A percentile compares a stretch with the other conserved stretches of the same genome.
These are phyloP conservation scores for Dryadomyces quercivorus DNA, from an alignment of 2,329 filamentous ascomycete genomes.

Conservation along the genomic window DNA sequence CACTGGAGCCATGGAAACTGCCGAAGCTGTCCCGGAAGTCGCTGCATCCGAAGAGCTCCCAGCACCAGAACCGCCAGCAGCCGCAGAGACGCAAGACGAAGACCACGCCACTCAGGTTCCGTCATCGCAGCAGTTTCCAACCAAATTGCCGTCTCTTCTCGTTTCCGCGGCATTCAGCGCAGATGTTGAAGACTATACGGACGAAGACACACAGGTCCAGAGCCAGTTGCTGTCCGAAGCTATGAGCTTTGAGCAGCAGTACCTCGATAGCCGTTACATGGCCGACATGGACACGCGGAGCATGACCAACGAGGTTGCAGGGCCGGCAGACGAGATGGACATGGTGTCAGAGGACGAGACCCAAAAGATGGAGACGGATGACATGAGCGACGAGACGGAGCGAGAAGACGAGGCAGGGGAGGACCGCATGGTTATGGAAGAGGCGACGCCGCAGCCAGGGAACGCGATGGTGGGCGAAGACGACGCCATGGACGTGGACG, in stretches of 20 bases:
- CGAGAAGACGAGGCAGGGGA: not conserved
- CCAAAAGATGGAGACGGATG: not conserved
- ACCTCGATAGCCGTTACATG: not conserved
- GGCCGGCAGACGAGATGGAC: not conserved
- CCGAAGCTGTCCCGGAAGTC: not conserved
- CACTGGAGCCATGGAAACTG: not conserved
- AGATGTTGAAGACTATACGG: not conserved
- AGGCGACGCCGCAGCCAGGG: constrained; percentile 1
- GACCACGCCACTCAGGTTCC: not conserved
- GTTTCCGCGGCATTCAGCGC: not conserved
- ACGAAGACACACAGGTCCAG: constrained; percentile 10
- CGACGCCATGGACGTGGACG: constrained; percentile 10
- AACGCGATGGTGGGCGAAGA: not conserved
- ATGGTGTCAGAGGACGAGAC: not conserved
- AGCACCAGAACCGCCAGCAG: not conserved
- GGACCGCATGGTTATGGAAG: constrained; percentile 1
- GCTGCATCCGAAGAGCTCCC: not conserved
- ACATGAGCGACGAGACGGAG: not conserved
- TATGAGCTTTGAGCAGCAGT: constrained; percentile 8
- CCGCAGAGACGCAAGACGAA: constrained; percentile 5
- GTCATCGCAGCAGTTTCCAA: no score
- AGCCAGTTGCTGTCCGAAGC: constrained; percentile 12
- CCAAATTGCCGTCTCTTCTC: not conserved
- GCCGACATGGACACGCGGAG: constrained; percentile 6
- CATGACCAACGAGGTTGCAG: not conserved